Conservation (phyloP, 164 flowering plant genomes). For the Nymphaea thermarum region DNA sequence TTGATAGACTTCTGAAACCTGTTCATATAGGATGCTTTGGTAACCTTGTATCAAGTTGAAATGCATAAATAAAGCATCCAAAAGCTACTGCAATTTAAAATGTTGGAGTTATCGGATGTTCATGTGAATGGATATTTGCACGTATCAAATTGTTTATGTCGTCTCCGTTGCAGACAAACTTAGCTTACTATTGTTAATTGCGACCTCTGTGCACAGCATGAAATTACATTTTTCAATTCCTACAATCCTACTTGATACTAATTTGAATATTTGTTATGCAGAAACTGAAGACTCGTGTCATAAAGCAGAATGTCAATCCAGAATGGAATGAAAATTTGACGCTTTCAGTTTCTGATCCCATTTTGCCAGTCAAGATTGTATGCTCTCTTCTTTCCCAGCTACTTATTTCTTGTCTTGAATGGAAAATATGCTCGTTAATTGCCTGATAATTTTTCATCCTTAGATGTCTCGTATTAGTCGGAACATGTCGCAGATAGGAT, state of each 20-base stretch:
- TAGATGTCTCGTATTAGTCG: no score
- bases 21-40: no score
- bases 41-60: no score
- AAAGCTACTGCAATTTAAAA: no score
- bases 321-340: conserved; percentile 89
- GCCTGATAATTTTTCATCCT: background rate
- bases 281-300: conserved; percentile 79
- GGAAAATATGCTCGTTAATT: background rate
- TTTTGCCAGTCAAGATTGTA: conserved; percentile 49
- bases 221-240: no score
- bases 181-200: conserved; percentile 8
- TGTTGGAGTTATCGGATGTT: background rate
- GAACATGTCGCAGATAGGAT: no score
- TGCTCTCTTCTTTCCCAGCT: conserved; percentile 11
- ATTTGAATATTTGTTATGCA: conserved; percentile 18
- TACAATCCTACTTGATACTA: background rate
- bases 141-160: background rate
- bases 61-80: no score
- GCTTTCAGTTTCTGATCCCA: conserved; percentile 45
- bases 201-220: background rate
- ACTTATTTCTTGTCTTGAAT: background rate
- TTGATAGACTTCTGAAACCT: no score
- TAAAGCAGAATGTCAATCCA: conserved; percentile 54
- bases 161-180: background rate
- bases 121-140: background rate